Base-by-base conservation (phyloP, 768 basidiomycete genomes). In the Tricholoma terreum region DNA sequence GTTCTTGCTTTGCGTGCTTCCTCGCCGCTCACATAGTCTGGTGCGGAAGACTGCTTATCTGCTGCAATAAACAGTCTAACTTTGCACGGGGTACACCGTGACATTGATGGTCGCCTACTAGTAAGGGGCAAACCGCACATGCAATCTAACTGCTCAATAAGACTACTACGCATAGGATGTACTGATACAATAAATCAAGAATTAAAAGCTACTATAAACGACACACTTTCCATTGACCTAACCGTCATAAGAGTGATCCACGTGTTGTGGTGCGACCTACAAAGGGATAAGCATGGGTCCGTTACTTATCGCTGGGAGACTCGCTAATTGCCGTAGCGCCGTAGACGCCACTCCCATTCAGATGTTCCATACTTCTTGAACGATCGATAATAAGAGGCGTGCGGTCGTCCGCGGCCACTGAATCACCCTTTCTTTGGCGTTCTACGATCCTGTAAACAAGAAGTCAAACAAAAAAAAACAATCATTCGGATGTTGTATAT, bases 381-480 rank as follows among this genome's bases (percentile, higher is more conserved):
- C 27, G 58, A 55, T 45, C 19, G 12, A 51, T 57, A 8, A 81
- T 57, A 7, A 77, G 61, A 1, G 80, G 77, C 17, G 71, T 69
- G 4, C 69, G 69, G 50, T 81, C 79, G 10, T 50, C 51, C 21
- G 61, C 55, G 30, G 34, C 31, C 9, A 60, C 22, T 6, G 73
- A 71, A 9, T 72, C 66, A 1, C 71, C 51, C 27, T n/a, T n/a
- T n/a, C 77, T 75, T 61, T 81, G 76, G 6, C 80, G 77, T 66
- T 85, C 83, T 34, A 85, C 83, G 52, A 85, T 84, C 17, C 84
- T 84, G 52, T 9, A 33, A 55, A 2, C 34, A 2, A 45, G 15
- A 3, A 15, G 35, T 10, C 31, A 27, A 24, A 52, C n/a, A 3
- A n/a, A 21, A 17, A 45, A 22, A 2, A 35, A 56, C n/a, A 42